Percentiles rank a stretch among this genome's conserved stretches.
phyloP scores from a whole-genome alignment of 2,329 filamentous ascomycete species.

The Cercospora brassicicola region DNA sequence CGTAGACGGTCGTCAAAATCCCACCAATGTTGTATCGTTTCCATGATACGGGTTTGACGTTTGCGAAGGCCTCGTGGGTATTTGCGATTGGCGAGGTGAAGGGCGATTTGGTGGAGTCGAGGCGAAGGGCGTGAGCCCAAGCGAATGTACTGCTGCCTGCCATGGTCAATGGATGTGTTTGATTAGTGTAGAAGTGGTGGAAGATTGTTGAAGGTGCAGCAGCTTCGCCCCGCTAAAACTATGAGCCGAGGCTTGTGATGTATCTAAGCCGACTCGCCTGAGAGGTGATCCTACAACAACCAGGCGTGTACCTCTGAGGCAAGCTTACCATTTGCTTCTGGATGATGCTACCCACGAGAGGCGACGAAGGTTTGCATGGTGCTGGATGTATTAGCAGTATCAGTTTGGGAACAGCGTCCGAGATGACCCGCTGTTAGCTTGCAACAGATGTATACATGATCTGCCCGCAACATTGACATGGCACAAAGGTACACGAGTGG shows the following conservation, averaged over 20 bases:
- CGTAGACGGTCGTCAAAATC: constrained; percentile 76
- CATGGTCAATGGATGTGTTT: constrained; percentile 6
- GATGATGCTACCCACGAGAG: neutral
- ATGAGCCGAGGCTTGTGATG: constrained; percentile 1
- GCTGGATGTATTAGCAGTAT: neutral
- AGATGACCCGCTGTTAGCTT: neutral
- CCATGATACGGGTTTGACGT: constrained; percentile 56
- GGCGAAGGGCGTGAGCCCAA: constrained; percentile 36
- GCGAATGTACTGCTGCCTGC: constrained; percentile 38
- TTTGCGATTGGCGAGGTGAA: constrained; percentile 36
- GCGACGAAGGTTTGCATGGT: neutral
- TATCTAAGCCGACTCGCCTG: neutral
- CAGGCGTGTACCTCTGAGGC: neutral
- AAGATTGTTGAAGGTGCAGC: neutral
- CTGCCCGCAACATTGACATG: too few relatives aligned
- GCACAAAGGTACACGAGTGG: too few relatives aligned
- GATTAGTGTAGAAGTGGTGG: neutral
- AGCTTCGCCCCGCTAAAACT: neutral
- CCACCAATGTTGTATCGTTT: constrained; percentile 72
- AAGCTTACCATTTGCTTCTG: neutral
- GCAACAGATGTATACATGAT: neutral
- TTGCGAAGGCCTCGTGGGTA: constrained; percentile 36
- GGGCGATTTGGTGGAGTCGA: constrained; percentile 36
- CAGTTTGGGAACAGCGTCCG: too few relatives aligned
- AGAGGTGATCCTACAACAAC: neutral